Conservation (phyloP, 345 rosid genomes). For the Eucalyptus fibrosa region DNA sequence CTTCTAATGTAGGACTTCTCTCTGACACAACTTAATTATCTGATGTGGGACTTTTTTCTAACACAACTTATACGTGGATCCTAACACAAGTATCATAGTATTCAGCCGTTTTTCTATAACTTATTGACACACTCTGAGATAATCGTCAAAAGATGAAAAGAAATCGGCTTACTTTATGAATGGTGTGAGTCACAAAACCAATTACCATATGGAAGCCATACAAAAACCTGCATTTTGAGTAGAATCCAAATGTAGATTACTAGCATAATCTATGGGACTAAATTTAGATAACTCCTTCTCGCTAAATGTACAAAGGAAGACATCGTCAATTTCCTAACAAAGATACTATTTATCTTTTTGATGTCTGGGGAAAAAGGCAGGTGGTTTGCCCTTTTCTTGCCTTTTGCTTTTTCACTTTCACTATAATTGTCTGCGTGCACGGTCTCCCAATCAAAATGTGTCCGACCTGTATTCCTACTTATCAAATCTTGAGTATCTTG, state of each 20-base stretch:
- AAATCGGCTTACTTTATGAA: background rate
- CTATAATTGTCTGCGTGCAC: background rate
- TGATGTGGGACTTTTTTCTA: too few relatives aligned
- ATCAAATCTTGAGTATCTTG: background rate
- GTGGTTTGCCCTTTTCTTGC: background rate
- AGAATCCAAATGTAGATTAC: background rate
- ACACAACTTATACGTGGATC: too few relatives aligned
- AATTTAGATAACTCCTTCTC: background rate
- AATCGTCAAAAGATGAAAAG: background rate
- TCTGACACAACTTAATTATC: too few relatives aligned
- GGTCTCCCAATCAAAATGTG: background rate
- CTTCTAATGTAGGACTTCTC: too few relatives aligned
- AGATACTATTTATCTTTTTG: background rate
- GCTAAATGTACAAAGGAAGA: background rate
- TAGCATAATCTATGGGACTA: background rate
- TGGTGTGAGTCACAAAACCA: background rate
- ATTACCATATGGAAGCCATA: background rate
- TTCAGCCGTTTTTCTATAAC: background rate
- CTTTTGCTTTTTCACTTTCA: background rate
- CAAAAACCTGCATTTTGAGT: background rate
- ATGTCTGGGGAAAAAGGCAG: background rate
- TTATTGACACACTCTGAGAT: background rate
- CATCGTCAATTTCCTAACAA: background rate
- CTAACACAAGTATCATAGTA: background rate
- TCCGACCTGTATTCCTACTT: background rate